Conservation (phyloP, 805 yeast genomes). For the Schwanniomyces polymorphus region DNA sequence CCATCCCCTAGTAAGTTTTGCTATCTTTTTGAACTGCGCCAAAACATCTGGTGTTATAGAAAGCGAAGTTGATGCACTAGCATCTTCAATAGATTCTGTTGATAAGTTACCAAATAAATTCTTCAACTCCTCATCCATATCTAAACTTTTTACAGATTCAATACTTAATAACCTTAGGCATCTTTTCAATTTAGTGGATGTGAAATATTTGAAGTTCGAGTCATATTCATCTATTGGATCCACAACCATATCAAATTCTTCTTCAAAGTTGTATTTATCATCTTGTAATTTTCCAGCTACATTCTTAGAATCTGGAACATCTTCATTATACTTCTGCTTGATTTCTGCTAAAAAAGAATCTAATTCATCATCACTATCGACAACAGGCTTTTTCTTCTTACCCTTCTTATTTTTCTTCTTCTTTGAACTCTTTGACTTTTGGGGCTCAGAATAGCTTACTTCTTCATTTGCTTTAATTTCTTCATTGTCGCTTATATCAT, state of each 20-base stretch:
- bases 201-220: conserved; percentile 47
- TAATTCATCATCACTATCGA: conserved; percentile 56
- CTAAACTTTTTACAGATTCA: conserved; percentile 51
- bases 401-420: conserved; percentile 23
- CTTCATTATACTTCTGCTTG: conserved; percentile 21
- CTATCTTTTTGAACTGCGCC: conserved; percentile 58
- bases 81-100: conserved; percentile 67
- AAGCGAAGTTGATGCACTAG: conserved; percentile 70
- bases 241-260: conserved; percentile 19
- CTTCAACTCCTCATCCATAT: conserved; percentile 75
- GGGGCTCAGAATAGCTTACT: conserved; percentile 6
- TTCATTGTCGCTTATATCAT: conserved; percentile 21
- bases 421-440: conserved; percentile 18
- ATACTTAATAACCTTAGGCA: conserved; percentile 44
- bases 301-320: neutral
- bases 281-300: conserved; percentile 11
- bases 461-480: conserved; percentile 14
- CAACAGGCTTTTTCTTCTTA: conserved; percentile 12
- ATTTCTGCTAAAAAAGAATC: conserved; percentile 53
- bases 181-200: conserved; percentile 42
- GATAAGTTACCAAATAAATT: conserved; percentile 72
- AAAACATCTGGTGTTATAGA: conserved; percentile 69
- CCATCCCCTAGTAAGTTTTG: conserved; percentile 74
- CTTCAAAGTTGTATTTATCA: conserved; percentile 24
- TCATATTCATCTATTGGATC: conserved; percentile 38